A percentile compares a stretch with the other conserved stretches of the same genome.
These are phyloP conservation scores for Pinus albicaulis DNA, from an alignment of 75 land plant genomes.

Conservation along the genomic window DNA sequence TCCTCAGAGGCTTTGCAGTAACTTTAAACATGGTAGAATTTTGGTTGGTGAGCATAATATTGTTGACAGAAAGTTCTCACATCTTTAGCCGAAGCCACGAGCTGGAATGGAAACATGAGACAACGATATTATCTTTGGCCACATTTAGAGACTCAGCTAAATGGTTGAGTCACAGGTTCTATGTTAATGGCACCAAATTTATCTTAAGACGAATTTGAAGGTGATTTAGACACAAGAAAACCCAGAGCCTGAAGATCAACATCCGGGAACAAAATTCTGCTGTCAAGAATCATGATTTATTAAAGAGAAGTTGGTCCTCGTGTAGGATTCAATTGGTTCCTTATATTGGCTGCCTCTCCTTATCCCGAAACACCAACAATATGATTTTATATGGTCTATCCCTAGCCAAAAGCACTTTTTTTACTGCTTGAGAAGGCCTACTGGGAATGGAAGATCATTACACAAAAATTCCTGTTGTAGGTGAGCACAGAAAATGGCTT, in stretches of 20 bases:
- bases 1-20: constrained; percentile 18
- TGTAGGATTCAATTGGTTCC: constrained; percentile 70
- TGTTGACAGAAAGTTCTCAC: constrained; percentile 21
- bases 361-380: constrained; percentile 27
- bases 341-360: constrained; percentile 43
- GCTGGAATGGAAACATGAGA: constrained; percentile 81
- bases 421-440: too few species aligned
- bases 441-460: too few species aligned
- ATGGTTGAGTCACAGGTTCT: not conserved
- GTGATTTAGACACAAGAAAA: not conserved
- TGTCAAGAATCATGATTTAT: not conserved
- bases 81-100: constrained; percentile 4
- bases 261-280: too few species aligned
- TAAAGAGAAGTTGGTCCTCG: constrained; percentile 43
- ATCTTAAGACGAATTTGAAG: not conserved
- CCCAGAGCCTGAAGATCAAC: not conserved
- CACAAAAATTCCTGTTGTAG: too few species aligned
- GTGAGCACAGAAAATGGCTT: too few species aligned
- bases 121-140: constrained; percentile 38
- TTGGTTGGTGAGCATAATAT: constrained; percentile 15
- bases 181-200: not conserved
- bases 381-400: too few species aligned
- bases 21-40: constrained; percentile 7
- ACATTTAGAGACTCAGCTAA: not conserved
- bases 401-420: too few species aligned